Percentiles rank a stretch among this genome's conserved stretches.
These are phyloP conservation scores for Dictyostelium capitatum DNA, from an alignment of 78 protist genomes.

Conservation along the genomic window DNA sequence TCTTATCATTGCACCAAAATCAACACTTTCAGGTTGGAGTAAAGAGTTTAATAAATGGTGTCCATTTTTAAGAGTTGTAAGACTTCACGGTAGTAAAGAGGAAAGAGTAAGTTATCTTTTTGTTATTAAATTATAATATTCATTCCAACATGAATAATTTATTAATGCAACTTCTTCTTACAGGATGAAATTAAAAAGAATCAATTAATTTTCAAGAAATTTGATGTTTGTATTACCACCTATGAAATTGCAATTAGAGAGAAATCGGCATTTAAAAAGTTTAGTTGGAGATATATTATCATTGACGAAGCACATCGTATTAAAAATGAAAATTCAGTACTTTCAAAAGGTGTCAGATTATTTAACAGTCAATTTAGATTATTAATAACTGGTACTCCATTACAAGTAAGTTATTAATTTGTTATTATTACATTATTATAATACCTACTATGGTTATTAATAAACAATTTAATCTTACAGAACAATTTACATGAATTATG, in stretches of 20 bases:
- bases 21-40: slow-evolving; percentile 95
- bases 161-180: background rate
- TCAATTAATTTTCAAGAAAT: slow-evolving; percentile 78
- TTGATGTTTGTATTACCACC: slow-evolving; percentile 94
- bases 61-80: slow-evolving; percentile 85
- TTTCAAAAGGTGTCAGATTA: slow-evolving; percentile 82
- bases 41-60: slow-evolving; percentile 92
- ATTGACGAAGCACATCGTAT: slow-evolving; percentile 99
- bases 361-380: slow-evolving; percentile 88
- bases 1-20: slow-evolving; percentile 96
- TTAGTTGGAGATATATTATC: slow-evolving; percentile 93
- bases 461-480: slow-evolving; percentile 17
- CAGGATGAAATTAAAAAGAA: slow-evolving; percentile 75
- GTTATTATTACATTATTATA: background rate
- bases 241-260: slow-evolving; percentile 95
- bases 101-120: slow-evolving; percentile 81
- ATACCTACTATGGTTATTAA: too few species aligned
- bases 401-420: slow-evolving; percentile 72
- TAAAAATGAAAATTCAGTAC: slow-evolving; percentile 97
- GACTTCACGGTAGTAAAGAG: slow-evolving; percentile 92
- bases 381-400: slow-evolving; percentile 98
- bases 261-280: slow-evolving; percentile 86
- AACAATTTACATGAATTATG: slow-evolving; percentile 99
- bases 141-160: background rate
- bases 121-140: background rate